A percentile compares a stretch with the other conserved stretches of the same genome.
Conservation (phyloP, 345 rosid genomes). For the sweet orange (Citrus sinensis) region DNA sequence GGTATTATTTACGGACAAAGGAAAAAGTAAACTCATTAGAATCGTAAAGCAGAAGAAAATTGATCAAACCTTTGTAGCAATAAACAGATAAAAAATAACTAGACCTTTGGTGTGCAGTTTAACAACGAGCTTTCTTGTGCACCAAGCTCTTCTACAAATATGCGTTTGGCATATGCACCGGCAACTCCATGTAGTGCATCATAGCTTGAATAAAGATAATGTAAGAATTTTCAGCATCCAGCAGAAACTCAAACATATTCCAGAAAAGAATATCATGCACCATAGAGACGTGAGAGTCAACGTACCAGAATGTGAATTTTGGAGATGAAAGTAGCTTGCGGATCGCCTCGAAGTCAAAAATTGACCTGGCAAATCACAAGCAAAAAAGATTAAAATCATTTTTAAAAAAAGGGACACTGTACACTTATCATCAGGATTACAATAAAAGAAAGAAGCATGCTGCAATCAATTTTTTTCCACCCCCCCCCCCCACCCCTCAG, state of each 20-base stretch:
- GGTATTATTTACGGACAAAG: slow-evolving; percentile 9
- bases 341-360: slow-evolving; percentile 85
- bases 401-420: not conserved
- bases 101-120: slow-evolving; percentile 93
- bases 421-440: not conserved
- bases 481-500: not conserved
- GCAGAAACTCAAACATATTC: slow-evolving; percentile 1
- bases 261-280: slow-evolving; percentile 1
- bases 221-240: slow-evolving; percentile 10
- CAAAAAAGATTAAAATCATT: not conserved
- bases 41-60: not conserved
- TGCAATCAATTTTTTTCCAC: not conserved
- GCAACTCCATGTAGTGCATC: slow-evolving; percentile 98
- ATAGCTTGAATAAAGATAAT: slow-evolving; percentile 46
- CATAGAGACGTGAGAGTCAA: slow-evolving; percentile 13
- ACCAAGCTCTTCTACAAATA: slow-evolving; percentile 97
- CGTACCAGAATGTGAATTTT: slow-evolving; percentile 86
- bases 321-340: slow-evolving; percentile 79
- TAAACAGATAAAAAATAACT: slow-evolving; percentile 8
- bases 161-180: slow-evolving; percentile 89
- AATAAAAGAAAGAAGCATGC: not conserved
- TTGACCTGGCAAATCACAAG: slow-evolving; percentile 54
- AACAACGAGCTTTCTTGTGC: slow-evolving; percentile 77
- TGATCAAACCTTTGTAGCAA: not conserved
- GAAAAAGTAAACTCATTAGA: slow-evolving; percentile 2